Evolutionary conservation across 169 alveolate genomes (phyloP).

Genomic region (Babesia ovis): DNA sequence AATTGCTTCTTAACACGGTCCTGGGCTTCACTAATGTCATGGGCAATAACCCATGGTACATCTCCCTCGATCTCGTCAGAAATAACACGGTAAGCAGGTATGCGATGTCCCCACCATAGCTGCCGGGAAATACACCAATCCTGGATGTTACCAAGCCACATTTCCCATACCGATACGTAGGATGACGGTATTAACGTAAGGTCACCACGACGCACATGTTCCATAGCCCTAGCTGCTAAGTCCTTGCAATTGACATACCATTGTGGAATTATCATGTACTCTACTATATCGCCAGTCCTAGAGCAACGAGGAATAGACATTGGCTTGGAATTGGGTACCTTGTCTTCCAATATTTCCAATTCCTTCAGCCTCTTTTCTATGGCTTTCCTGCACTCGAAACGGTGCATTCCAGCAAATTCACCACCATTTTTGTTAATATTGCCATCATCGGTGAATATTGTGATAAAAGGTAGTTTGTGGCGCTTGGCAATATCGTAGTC

Average conservation of each 20-base stretch:
- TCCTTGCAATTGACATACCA: constrained; percentile 98
- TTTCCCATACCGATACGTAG: constrained; percentile 94
- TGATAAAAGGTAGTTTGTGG: constrained; percentile 87
- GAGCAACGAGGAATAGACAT: constrained; percentile 97
- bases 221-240: constrained; percentile 89
- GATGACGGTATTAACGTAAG: constrained; percentile 92
- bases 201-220: constrained; percentile 90
- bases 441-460: constrained; percentile 95
- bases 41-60: constrained; percentile 57
- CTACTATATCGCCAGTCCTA: constrained; percentile 97
- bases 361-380: constrained; percentile 90
- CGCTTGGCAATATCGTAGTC: constrained; percentile 97
- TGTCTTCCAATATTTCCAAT: constrained; percentile 84
- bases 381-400: constrained; percentile 93
- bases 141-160: constrained; percentile 96
- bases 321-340: constrained; percentile 87
- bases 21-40: constrained; percentile 52
- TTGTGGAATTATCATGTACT: constrained; percentile 96
- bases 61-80: constrained; percentile 33
- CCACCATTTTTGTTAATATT: constrained; percentile 94
- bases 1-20: constrained; percentile 35
- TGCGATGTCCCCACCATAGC: constrained; percentile 99
- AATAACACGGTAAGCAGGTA: constrained; percentile 95
- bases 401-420: constrained; percentile 91
- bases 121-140: constrained; percentile 99